These are phyloP conservation scores for Penicillium aurantiogriseum DNA, from an alignment of 2,329 filamentous ascomycete genomes.

Conservation along the genomic window DNA sequence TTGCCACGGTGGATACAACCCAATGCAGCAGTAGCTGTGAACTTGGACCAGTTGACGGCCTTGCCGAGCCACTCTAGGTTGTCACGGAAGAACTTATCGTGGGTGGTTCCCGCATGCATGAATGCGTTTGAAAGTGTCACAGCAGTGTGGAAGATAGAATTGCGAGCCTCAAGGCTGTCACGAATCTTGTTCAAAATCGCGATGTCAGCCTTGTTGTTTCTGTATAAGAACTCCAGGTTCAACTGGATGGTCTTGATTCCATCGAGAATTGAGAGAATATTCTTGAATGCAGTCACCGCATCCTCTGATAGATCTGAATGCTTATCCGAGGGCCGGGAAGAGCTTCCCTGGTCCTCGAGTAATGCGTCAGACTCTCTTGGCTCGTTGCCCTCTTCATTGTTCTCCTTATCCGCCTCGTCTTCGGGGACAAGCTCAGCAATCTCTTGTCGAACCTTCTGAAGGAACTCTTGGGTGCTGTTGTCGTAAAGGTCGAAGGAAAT, in stretches of 20 bases:
- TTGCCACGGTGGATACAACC: constrained; percentile 97
- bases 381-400: constrained; percentile 54
- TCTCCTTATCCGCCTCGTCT: constrained; percentile 40
- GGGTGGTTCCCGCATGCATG: constrained; percentile 98
- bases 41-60: constrained; percentile 99
- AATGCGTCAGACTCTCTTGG: constrained; percentile 59
- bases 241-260: constrained; percentile 92
- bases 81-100: constrained; percentile 97
- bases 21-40: constrained; percentile 91
- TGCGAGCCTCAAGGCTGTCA: constrained; percentile 90
- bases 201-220: constrained; percentile 90
- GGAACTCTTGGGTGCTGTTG: constrained; percentile 95
- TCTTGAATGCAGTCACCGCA: constrained; percentile 55
- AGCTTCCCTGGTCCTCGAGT: constrained; percentile 50
- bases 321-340: constrained; percentile 45
- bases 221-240: constrained; percentile 93
- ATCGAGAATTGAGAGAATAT: constrained; percentile 65
- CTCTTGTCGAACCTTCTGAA: constrained; percentile 81
- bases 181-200: constrained; percentile 94
- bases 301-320: constrained; percentile 46
- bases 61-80: constrained; percentile 98
- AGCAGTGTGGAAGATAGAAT: constrained; percentile 97
- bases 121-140: constrained; percentile 98
- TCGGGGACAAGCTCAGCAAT: constrained; percentile 60
- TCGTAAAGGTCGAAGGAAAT: constrained; percentile 98